Conservation (phyloP, 176 grass and related monocot species). For the Oryza brachyantha region DNA sequence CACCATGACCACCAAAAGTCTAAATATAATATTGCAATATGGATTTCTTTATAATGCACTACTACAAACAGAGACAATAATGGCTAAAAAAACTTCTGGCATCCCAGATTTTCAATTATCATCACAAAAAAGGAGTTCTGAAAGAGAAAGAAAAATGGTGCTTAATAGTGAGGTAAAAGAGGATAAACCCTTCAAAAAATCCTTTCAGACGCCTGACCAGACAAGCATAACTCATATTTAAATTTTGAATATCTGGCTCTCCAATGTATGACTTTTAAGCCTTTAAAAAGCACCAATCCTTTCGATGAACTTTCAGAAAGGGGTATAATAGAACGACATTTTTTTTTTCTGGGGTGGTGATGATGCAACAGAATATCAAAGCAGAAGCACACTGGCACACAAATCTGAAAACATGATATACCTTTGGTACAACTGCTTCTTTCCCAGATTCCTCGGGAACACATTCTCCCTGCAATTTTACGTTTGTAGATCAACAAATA, state of each 20-base stretch:
- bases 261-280: neutral
- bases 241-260: neutral
- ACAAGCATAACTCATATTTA: neutral
- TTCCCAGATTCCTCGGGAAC: slow-evolving; percentile 63
- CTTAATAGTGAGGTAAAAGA: neutral
- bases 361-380: slow-evolving; percentile 22
- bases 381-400: slow-evolving; percentile 8
- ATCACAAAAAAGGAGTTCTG: neutral
- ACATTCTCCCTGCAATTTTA: slow-evolving; percentile 71
- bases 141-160: neutral
- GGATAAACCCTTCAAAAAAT: slow-evolving; percentile 4
- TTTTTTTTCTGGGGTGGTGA: slow-evolving; percentile 3
- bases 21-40: neutral
- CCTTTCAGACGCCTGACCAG: slow-evolving; percentile 1
- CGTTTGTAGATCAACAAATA: slow-evolving; percentile 27
- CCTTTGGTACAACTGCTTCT: slow-evolving; percentile 60
- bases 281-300: neutral
- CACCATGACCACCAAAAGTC: neutral
- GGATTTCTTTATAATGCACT: slow-evolving; percentile 12
- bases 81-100: neutral
- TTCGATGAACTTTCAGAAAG: slow-evolving; percentile 24
- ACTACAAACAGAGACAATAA: neutral
- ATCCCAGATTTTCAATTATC: neutral
- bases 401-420: slow-evolving; percentile 36
- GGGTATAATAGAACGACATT: slow-evolving; percentile 17